These are phyloP conservation scores for Oryza rufipogon DNA, from an alignment of 176 grass and related monocot species.

Conservation along the genomic window DNA sequence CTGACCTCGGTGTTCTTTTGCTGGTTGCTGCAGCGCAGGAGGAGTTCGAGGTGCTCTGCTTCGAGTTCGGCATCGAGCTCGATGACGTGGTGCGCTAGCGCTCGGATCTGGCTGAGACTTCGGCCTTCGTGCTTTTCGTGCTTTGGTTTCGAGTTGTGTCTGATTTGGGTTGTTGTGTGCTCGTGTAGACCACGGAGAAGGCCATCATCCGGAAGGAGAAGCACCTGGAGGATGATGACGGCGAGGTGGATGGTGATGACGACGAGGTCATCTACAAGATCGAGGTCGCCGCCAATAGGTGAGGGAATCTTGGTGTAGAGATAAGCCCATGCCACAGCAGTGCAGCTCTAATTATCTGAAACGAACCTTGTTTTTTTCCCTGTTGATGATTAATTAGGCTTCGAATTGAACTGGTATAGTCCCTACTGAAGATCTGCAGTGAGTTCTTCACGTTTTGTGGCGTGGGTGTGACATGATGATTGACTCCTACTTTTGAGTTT, in stretches of 20 bases:
- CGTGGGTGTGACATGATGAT: not conserved
- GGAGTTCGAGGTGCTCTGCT: slow-evolving; percentile 84
- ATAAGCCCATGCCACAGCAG: not conserved
- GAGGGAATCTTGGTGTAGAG: not conserved
- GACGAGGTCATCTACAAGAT: slow-evolving; percentile 94
- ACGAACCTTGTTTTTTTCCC: not conserved
- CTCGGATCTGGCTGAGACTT: not conserved
- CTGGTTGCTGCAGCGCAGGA: slow-evolving; percentile 59
- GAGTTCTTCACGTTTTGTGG: not conserved
- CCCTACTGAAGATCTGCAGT: not conserved
- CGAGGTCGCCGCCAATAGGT: slow-evolving; percentile 91
- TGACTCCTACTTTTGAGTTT: not conserved
- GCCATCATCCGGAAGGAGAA: slow-evolving; percentile 94
- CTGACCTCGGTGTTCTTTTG: not conserved
- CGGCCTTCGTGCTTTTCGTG: not conserved
- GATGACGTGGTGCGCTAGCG: slow-evolving; percentile 72
- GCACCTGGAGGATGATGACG: slow-evolving; percentile 67
- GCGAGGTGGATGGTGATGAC: slow-evolving; percentile 55
- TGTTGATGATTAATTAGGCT: not conserved
- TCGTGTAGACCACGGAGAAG: slow-evolving; percentile 78
- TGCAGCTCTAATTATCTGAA: not conserved
- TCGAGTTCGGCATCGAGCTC: slow-evolving; percentile 97
- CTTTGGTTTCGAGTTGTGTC: not conserved
- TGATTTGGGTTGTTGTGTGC: not conserved
- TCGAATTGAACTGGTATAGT: not conserved